Base-by-base conservation (phyloP, 805 yeast species). In the Saccharomycopsis sp. region DNA sequence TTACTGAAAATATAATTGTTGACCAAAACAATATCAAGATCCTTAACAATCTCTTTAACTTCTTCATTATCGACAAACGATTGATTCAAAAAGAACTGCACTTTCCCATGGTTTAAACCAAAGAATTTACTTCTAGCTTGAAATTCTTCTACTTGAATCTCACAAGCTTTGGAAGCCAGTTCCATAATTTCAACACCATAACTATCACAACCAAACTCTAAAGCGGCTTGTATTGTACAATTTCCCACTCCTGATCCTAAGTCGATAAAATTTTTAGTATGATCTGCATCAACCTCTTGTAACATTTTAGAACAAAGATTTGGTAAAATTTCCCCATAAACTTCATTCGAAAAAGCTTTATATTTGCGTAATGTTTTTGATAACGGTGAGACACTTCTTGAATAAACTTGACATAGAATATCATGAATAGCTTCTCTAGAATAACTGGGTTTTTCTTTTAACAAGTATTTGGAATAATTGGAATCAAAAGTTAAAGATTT, bases 221-320 rank as follows among this genome's bases (percentile, higher is more conserved):
- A 58, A 0, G 95, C 86, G 0, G 95, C 94, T 56, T 87, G 96
- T 31, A 87, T 69, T 0, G 82, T 79, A 43, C 95, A 85, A 54
- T 88, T 88, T 0, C 96, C 96, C 13, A 88, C 96, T 13, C 96
- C 96, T 0, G 95, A 85, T 0, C 96, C 96, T 19, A 88, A 64
- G 59, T 88, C 96, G 47, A 88, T 75, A 52, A 86, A 87, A n/a
- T 65, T 70, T 33, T 73, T 70, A 1, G 58, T 59, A 1, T 73
- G 65, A 28, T 62, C 57, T 37, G 87, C 60, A 1, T 67, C 69
- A 37, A 86, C 79, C 50, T 75, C 66, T 4, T 62, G 55, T 52
- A 79, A 81, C 3, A 83, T 79, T 49, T 68, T 74, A 31, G 86
- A 70, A 31, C 83, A 64, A 50, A 88, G 84, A 4, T 67, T 63